phyloP scores from a whole-genome alignment of 768 basidiomycete genomes.

The Aureoboletus auriporus region DNA sequence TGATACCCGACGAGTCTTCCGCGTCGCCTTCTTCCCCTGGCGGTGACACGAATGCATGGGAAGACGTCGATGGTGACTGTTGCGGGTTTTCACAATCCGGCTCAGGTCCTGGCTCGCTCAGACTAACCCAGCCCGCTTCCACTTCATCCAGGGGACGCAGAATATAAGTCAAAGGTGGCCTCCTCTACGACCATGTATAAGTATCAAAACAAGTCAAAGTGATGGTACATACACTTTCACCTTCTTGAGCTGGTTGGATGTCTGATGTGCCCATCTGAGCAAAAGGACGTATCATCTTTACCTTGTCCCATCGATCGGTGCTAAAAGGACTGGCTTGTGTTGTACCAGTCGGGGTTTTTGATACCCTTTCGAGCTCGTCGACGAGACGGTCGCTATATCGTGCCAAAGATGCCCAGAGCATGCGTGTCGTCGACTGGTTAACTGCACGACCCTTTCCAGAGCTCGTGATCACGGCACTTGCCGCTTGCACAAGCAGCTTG shows the following conservation, averaged over 20 bases:
- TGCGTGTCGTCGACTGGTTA: constrained; percentile 31
- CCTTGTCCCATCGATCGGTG: constrained; percentile 61
- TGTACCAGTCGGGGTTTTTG: constrained; percentile 35
- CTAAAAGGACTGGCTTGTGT: constrained; percentile 41
- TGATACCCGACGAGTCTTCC: constrained; percentile 37
- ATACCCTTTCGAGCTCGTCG: constrained; percentile 53
- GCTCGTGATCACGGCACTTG: constrained; percentile 49
- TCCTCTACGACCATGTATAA: constrained; percentile 22
- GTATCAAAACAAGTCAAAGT: not conserved
- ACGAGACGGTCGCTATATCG: constrained; percentile 75
- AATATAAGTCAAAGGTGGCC: constrained; percentile 40
- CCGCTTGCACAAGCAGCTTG: constrained; percentile 53
- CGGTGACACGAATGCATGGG: not conserved
- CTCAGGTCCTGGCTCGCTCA: constrained; percentile 23
- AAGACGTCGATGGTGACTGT: not conserved
- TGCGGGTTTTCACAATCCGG: not conserved
- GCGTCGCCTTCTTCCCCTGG: constrained; percentile 10
- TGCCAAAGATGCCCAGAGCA: constrained; percentile 72
- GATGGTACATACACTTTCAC: constrained; percentile 10
- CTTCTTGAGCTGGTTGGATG: not conserved
- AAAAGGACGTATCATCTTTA: constrained; percentile 78
- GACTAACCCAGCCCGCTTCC: constrained; percentile 39
- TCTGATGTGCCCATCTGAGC: constrained; percentile 51
- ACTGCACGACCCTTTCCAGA: constrained; percentile 35
- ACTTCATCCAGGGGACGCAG: constrained; percentile 34